Conservation (phyloP, 2,329 filamentous ascomycete species). For the Ophiostoma ulmi region DNA sequence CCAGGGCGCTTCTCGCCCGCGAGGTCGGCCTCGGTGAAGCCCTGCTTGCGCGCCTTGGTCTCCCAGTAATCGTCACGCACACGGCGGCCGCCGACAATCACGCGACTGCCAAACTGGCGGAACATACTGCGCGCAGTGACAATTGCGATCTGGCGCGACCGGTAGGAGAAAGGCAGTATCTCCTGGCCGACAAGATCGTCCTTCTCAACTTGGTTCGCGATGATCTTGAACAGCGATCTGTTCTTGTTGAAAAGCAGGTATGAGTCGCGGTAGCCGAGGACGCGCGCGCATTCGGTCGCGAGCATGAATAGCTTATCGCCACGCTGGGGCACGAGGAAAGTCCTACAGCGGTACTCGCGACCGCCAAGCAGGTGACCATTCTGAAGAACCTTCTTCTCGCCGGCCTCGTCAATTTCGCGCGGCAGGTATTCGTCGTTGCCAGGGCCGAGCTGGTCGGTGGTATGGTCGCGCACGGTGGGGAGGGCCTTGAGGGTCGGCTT, state of each 20-base stretch:
- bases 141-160: slow-evolving; percentile 97
- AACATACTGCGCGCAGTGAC: slow-evolving; percentile 98
- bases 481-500: slow-evolving; percentile 88
- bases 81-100: slow-evolving; percentile 82
- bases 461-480: slow-evolving; percentile 93
- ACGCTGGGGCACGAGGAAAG: slow-evolving; percentile 85
- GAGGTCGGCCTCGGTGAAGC: slow-evolving; percentile 93
- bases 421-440: slow-evolving; percentile 93
- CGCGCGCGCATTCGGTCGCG: slow-evolving; percentile 91
- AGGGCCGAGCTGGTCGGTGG: slow-evolving; percentile 85
- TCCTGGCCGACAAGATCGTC: slow-evolving; percentile 93
- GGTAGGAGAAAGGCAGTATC: slow-evolving; percentile 92
- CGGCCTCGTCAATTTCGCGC: slow-evolving; percentile 84
- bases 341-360: slow-evolving; percentile 86
- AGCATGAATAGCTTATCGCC: slow-evolving; percentile 97
- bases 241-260: slow-evolving; percentile 99
- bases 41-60: slow-evolving; percentile 91
- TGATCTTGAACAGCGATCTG: slow-evolving; percentile 93
- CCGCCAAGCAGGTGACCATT: slow-evolving; percentile 77
- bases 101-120: slow-evolving; percentile 90
- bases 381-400: slow-evolving; percentile 85
- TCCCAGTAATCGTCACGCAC: slow-evolving; percentile 99
- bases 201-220: slow-evolving; percentile 91
- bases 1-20: slow-evolving; percentile 95
- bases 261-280: slow-evolving; percentile 92